phyloP scores from a whole-genome alignment of 176 grass and related monocot species.

The Carex scoparia region DNA sequence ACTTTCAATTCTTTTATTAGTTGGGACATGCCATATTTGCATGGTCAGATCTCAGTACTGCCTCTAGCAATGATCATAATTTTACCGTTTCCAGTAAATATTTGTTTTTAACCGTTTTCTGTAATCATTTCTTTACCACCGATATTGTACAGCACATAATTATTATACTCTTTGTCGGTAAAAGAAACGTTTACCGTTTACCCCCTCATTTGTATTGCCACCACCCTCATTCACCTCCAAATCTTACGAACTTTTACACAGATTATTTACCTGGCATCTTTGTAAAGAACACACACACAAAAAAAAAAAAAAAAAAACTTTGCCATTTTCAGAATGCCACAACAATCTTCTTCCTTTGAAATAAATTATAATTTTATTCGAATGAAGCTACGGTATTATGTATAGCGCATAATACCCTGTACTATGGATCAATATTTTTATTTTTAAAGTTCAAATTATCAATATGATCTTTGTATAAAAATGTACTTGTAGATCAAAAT shows the following conservation, averaged over 20 bases:
- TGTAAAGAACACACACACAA: not conserved
- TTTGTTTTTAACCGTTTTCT: slow-evolving; percentile 18
- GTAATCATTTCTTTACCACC: slow-evolving; percentile 20
- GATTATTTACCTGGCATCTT: not conserved
- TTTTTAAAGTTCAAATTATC: no score
- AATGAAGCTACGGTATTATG: no score
- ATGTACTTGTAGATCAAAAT: no score
- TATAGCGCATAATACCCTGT: no score
- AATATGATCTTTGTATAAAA: no score
- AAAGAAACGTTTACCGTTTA: slow-evolving; percentile 24
- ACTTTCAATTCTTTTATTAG: not conserved
- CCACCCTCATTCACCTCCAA: not conserved
- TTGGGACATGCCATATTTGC: not conserved
- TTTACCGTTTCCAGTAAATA: slow-evolving; percentile 28
- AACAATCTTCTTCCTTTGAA: not conserved
- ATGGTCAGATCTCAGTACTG: not conserved
- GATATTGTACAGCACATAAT: not conserved
- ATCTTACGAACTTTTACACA: not conserved
- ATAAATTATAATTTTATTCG: no score
- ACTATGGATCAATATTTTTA: no score
- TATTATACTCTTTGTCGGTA: not conserved
- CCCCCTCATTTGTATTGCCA: not conserved
- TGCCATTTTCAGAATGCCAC: not conserved
- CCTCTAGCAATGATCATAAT: not conserved
- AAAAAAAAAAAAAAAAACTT: no score